Evolutionary conservation across 1,139 yeast genomes (phyloP), one percentile per base, ranked within the genome.

Genomic region (Suhomyces bokatorum): DNA sequence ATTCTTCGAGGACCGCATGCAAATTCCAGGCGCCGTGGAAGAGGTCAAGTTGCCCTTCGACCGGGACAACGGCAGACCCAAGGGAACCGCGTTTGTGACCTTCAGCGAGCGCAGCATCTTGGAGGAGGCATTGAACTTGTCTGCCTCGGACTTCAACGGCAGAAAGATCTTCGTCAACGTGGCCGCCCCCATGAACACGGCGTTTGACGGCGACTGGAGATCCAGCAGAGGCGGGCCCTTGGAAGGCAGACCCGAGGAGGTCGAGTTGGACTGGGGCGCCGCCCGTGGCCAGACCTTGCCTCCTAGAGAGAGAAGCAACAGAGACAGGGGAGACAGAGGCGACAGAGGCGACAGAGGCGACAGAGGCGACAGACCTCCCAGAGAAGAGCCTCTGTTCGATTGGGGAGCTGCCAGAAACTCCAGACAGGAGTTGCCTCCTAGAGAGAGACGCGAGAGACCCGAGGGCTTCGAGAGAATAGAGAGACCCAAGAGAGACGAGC

Each of bases 71-170:
- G 80, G 85, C 26, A 81, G 83, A 62, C 76, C 88, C 52, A 85
- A 81, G 64, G 97, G 97, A 35, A 86, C 82, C 65, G 99, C 96
- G 4, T 91, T 90, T 60, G 81, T 93, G 51, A 89, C 95, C 43
- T 86, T 90, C 59, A 67, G 67, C 35, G 81, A 81, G 53, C 80
- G 85, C 62, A 83, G 76, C 28, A 73, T 79, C 33, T 78, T 90
- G 58, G 91, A 83, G 59, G 81, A 80, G 57, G 85, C 95, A 5
- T 74, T 91, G 57, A 72, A 74, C 42, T 77, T 86, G 59, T 78
- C 83, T 50, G 82, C 81, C 56, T 66, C 81, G 45, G 83, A 79
- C 51, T 74, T 88, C 59, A 78, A 78, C 48, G 95, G 90, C 45
- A 84, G 96, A 70, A 81, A 82, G 57, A 80, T 89, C 51, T 87